These are phyloP conservation scores for Pyrenochaeta sp. DNA, from an alignment of 2,329 filamentous ascomycete genomes.

Conservation along the genomic window DNA sequence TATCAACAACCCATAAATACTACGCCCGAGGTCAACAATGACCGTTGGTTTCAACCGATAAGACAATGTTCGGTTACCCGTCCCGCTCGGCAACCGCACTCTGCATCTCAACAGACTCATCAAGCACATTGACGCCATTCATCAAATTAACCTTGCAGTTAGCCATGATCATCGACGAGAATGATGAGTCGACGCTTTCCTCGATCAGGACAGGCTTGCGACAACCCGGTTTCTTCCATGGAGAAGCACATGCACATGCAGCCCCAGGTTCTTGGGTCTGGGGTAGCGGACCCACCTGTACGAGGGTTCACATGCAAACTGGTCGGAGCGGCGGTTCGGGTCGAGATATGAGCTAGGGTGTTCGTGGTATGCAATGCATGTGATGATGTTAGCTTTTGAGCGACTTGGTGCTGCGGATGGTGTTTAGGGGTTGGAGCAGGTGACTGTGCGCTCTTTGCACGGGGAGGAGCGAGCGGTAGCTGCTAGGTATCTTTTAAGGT, in stretches of 20 bases:
- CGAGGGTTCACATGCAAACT: not conserved
- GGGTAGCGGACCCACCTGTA: not conserved
- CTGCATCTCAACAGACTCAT: slow-evolving; percentile 1
- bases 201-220: not conserved
- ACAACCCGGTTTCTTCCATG: not conserved
- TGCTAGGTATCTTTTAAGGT: too few species aligned
- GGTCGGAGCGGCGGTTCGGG: not conserved
- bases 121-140: too few species aligned
- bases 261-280: slow-evolving; percentile 2
- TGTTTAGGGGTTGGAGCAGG: too few species aligned
- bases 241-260: not conserved
- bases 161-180: not conserved
- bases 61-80: not conserved
- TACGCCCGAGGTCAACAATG: too few species aligned
- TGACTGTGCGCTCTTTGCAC: too few species aligned
- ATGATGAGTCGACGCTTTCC: not conserved
- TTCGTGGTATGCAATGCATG: too few species aligned
- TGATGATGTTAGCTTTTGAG: too few species aligned
- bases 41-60: not conserved
- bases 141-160: not conserved
- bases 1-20: not conserved
- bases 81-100: not conserved
- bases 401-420: too few species aligned
- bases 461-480: too few species aligned
- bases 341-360: too few species aligned